These are phyloP conservation scores for Diaporthe nobilis DNA, from an alignment of 2,329 filamentous ascomycete species.

Conservation along the genomic window DNA sequence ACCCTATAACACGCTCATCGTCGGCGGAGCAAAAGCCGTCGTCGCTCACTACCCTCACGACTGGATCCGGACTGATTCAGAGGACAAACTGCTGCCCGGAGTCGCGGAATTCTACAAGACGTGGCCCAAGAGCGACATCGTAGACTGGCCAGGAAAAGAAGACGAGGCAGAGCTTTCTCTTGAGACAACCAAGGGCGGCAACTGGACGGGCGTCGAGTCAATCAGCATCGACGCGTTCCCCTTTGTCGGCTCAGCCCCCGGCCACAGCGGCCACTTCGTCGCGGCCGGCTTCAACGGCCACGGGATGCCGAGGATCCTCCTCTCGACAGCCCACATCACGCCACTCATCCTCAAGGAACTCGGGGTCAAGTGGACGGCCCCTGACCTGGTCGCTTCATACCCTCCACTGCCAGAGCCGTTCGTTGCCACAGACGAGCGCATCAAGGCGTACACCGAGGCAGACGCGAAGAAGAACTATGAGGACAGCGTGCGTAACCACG, in stretches of 20 bases:
- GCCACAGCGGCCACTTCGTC: slow-evolving; percentile 46
- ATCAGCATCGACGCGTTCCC: slow-evolving; percentile 44
- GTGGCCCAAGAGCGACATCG: slow-evolving; percentile 48
- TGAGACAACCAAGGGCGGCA: slow-evolving; percentile 46
- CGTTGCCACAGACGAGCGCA: slow-evolving; percentile 47
- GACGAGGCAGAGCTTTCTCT: slow-evolving; percentile 44
- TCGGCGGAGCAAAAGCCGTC: slow-evolving; percentile 48
- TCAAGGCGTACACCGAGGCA: slow-evolving; percentile 43
- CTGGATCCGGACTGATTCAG: slow-evolving; percentile 46
- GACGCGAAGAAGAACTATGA: slow-evolving; percentile 39
- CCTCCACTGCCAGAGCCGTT: slow-evolving; percentile 50
- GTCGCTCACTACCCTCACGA: slow-evolving; percentile 46
- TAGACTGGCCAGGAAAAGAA: slow-evolving; percentile 44
- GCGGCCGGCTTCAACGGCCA: slow-evolving; percentile 48
- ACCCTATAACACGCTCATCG: slow-evolving; percentile 49
- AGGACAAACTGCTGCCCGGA: slow-evolving; percentile 47
- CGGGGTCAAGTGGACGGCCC: slow-evolving; percentile 43
- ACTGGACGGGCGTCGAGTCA: slow-evolving; percentile 49
- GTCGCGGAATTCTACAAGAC: slow-evolving; percentile 48
- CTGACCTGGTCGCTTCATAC: slow-evolving; percentile 43
- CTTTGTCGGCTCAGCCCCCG: slow-evolving; percentile 47
- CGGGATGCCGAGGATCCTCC: slow-evolving; percentile 51
- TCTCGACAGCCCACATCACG: slow-evolving; percentile 48
- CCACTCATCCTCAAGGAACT: slow-evolving; percentile 47
- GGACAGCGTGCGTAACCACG: slow-evolving; percentile 18